These are phyloP conservation scores for Talaromyces atroroseus DNA, from an alignment of 2,329 filamentous ascomycete species.

Conservation along the genomic window DNA sequence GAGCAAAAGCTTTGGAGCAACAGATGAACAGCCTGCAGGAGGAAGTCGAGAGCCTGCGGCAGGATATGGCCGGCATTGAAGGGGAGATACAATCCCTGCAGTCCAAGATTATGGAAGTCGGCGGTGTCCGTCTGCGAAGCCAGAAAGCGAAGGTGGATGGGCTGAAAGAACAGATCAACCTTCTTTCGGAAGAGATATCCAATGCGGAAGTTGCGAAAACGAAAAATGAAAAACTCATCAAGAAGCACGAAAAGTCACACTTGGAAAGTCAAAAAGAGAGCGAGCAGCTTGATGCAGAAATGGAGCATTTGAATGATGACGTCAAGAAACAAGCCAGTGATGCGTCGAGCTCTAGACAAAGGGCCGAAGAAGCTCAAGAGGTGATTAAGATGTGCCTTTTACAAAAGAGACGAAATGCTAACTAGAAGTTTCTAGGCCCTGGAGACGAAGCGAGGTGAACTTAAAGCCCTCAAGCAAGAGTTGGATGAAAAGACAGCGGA, in stretches of 20 bases:
- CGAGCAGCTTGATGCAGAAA: conserved; percentile 63
- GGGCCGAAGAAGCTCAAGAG: conserved; percentile 76
- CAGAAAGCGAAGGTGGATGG: conserved; percentile 89
- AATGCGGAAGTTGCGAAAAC: conserved; percentile 80
- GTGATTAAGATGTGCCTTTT: conserved; percentile 26
- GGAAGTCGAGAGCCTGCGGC: conserved; percentile 72
- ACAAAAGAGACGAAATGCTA: conserved; percentile 17
- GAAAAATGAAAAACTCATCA: conserved; percentile 88
- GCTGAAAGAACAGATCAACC: conserved; percentile 77
- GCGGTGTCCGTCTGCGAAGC: conserved; percentile 82
- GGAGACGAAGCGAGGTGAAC: conserved; percentile 70
- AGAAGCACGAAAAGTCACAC: conserved; percentile 79
- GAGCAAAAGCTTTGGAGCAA: conserved; percentile 67
- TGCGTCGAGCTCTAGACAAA: conserved; percentile 65
- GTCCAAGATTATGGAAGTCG: conserved; percentile 97
- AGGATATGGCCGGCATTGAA: conserved; percentile 84
- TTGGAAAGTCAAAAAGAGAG: conserved; percentile 75
- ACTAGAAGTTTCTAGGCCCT: conserved; percentile 49
- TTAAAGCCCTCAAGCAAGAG: conserved; percentile 73
- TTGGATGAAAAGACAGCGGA: conserved; percentile 80
- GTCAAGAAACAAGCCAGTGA: conserved; percentile 70
- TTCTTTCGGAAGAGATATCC: conserved; percentile 74
- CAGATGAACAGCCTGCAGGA: conserved; percentile 69
- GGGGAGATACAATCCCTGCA: conserved; percentile 88
- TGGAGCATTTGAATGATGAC: conserved; percentile 72